A percentile compares a stretch with the other conserved stretches of the same genome.
Conservation (phyloP, 805 yeast genomes). For the Saturnispora ahearnii region DNA sequence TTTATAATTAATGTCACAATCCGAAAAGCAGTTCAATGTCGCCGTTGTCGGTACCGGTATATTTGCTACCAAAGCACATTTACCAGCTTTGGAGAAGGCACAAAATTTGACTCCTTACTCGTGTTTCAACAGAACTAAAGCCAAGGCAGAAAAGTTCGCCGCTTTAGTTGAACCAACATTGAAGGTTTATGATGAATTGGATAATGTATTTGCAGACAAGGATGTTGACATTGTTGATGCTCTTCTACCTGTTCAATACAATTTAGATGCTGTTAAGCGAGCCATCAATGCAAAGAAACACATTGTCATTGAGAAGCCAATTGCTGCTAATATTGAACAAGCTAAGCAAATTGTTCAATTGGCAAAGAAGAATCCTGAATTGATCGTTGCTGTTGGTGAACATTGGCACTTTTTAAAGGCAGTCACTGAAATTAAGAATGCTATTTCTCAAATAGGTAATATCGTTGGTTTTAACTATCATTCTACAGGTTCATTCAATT, state of each 20-base stretch:
- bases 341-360: constrained; percentile 72
- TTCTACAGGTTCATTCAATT: constrained; percentile 65
- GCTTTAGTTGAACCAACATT: constrained; percentile 36
- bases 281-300: constrained; percentile 75
- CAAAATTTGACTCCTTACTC: constrained; percentile 50
- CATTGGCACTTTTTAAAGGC: constrained; percentile 74
- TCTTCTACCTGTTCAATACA: constrained; percentile 80
- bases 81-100: constrained; percentile 57
- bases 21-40: constrained; percentile 33
- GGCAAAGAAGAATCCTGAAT: constrained; percentile 42
- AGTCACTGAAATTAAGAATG: constrained; percentile 44
- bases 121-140: constrained; percentile 73
- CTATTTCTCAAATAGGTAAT: constrained; percentile 65
- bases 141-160: constrained; percentile 80
- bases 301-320: constrained; percentile 79
- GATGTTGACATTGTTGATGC: constrained; percentile 74
- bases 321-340: constrained; percentile 76
- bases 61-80: constrained; percentile 77
- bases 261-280: constrained; percentile 54
- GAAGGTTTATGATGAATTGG: constrained; percentile 53
- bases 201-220: constrained; percentile 57
- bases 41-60: constrained; percentile 79
- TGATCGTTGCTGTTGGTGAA: constrained; percentile 74
- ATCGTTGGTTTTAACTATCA: constrained; percentile 60
- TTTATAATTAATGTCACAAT: neutral